Evolutionary conservation across 2,329 filamentous ascomycete genomes (phyloP), one percentile per base, ranked within the genome.

Genomic region (Talaromyces sp.): DNA sequence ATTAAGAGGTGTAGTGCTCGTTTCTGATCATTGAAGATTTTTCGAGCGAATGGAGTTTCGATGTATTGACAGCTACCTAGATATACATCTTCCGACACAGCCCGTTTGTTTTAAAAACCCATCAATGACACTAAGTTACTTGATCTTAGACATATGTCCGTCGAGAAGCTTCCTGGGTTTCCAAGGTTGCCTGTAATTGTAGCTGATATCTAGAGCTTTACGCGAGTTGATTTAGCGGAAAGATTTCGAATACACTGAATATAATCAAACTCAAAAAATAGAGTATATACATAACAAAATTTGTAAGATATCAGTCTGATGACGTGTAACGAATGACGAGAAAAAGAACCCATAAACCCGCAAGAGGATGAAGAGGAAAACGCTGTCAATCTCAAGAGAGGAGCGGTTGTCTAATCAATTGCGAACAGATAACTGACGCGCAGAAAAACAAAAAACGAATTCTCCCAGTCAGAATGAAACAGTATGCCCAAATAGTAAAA

Each of bases 381-480:
- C 27, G 59, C 54, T n/a, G 39, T 50, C 27, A 60, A 47, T 64
- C 31, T 64, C 56, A 59, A 39, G 33, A 59, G 61, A 63, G 61
- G 35, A 57, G 61, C 41, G 37, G 52, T 27, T 57, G 35, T 52
- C 41, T 31, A 62, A 54, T 61, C 27, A 41, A 52, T 35, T 19
- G 45, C n/a, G 14, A 41, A 41, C 19, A 35, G 35, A 3, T 31
- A 56, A 39, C 22, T 13, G 31, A 56, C 33, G 52, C 33, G 11
- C 31, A 37, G 35, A 4, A 31, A 31, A 31, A 22, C 22, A 22
- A 37, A 62, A 33, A 60, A 59, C 31, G 7, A 39, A 59, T 63
- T 62, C 63, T 66, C 60, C 64, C 60, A 63, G 64, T 63, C 54
- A 58, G 60, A 48, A 54, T 47, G 35, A 60, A 47, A 56, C n/a